Evolutionary conservation across 1,139 yeast species (phyloP), one percentile per base, ranked within the genome.

Genomic region (Meyerozyma sp.): DNA sequence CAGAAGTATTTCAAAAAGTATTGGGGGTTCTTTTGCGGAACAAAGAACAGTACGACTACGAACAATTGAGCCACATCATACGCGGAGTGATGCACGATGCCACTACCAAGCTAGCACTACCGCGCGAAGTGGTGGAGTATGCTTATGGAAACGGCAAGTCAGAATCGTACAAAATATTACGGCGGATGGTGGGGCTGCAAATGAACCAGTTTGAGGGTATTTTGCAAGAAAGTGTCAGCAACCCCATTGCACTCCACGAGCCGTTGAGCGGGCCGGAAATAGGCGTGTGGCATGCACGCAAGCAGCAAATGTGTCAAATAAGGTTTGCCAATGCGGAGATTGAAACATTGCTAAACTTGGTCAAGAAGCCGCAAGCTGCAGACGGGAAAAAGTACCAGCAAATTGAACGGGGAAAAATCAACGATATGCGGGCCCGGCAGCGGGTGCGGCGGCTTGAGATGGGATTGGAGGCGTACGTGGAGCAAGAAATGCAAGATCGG

Each of bases 111-210:
- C 52, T 65, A 25, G 46, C 43, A 5, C 49, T 67, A 13, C 69
- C 70, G 0, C 41, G 45, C 10, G 70, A 65, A 32, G 40, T 41
- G 1, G 42, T 41, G 1, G 41, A 39, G 30, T 51, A 51, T 41
- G 46, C 45, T 21, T 45, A 43, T 20, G 42, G 44, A 32, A 46
- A 44, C 38, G 43, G 46, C n/a, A 43, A 54, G 6, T 56, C 66
- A 1, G 72, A 68, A 42, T 54, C 58, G 45, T 63, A 61, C 49
- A 58, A 59, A 40, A 66, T 65, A 6, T 40, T 65, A 39, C 50
- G 62, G 34, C 47, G 65, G 39, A 45, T 65, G 2, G 53, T 61
- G 5, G 56, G 61, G 1, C 39, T 46, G 10, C 43, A 35, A 8
- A 39, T 63, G 27, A 51, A 44, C 16, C 44, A 45, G 7, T 43